Conservation (phyloP, 192 early-diverging fungal species). For the Mortierella hygrophila region DNA sequence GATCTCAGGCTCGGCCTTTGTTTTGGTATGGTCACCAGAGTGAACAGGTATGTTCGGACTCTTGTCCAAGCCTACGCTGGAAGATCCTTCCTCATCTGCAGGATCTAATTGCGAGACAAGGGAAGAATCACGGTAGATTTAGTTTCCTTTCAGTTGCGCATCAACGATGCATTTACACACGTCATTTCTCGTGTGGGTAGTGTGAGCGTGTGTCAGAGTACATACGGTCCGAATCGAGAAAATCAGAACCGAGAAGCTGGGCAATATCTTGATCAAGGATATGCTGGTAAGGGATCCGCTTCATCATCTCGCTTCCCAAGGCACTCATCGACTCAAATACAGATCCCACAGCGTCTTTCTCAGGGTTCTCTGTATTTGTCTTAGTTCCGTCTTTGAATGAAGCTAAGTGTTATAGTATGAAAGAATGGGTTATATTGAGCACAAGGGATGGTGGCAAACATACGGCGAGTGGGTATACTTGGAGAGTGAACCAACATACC, state of each 20-base stretch:
- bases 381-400: background rate
- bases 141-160: background rate
- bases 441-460: too few species aligned
- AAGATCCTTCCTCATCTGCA: background rate
- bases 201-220: background rate
- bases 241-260: slow-evolving; percentile 4
- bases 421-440: background rate
- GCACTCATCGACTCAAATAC: background rate
- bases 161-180: background rate
- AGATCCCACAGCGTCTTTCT: background rate
- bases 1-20: background rate
- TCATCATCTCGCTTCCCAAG: background rate
- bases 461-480: background rate
- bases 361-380: background rate
- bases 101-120: background rate
- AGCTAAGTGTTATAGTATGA: background rate
- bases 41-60: background rate
- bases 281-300: background rate
- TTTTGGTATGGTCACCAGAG: background rate
- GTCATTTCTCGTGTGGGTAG: background rate
- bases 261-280: background rate
- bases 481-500: background rate
- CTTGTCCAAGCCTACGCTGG: background rate
- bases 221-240: background rate
- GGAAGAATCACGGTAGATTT: background rate